Conservation (phyloP, 2,329 filamentous ascomycete genomes). For the Parastagonospora nodorum region DNA sequence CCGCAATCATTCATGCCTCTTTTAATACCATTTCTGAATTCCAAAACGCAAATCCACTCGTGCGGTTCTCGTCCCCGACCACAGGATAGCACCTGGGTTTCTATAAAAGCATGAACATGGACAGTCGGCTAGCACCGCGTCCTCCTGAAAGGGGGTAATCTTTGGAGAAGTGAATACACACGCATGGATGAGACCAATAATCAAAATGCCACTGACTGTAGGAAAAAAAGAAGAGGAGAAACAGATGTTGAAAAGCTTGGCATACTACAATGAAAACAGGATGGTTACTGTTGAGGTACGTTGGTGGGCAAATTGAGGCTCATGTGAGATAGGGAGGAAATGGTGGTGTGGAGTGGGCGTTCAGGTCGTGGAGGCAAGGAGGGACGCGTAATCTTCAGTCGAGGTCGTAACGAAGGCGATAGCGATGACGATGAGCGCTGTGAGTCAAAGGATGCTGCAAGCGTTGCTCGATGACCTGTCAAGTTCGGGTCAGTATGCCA, state of each 20-base stretch:
- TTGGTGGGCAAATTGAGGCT: constrained; percentile 6
- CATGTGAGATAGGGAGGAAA: not conserved
- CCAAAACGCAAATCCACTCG: not conserved
- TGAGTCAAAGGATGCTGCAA: constrained; percentile 44
- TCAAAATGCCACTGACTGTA: constrained; percentile 4
- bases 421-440: constrained; percentile 27
- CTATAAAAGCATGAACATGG: constrained; percentile 35
- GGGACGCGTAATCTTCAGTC: not conserved
- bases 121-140: constrained; percentile 35
- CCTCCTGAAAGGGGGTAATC: constrained; percentile 41
- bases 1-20: not conserved
- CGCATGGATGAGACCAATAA: not conserved
- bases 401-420: constrained; percentile 20
- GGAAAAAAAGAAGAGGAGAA: constrained; percentile 2
- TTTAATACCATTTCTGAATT: not conserved
- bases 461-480: constrained; percentile 37
- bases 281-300: no score
- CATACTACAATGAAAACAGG: no score
- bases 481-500: constrained; percentile 9
- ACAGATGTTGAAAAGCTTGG: not conserved
- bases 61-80: not conserved
- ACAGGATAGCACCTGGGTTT: constrained; percentile 36
- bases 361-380: not conserved
- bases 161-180: constrained; percentile 27
- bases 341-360: not conserved